A percentile compares a stretch with the other conserved stretches of the same genome.
phyloP scores from a whole-genome alignment of 163 green algal genomes.

The Chlorella variabilis region DNA sequence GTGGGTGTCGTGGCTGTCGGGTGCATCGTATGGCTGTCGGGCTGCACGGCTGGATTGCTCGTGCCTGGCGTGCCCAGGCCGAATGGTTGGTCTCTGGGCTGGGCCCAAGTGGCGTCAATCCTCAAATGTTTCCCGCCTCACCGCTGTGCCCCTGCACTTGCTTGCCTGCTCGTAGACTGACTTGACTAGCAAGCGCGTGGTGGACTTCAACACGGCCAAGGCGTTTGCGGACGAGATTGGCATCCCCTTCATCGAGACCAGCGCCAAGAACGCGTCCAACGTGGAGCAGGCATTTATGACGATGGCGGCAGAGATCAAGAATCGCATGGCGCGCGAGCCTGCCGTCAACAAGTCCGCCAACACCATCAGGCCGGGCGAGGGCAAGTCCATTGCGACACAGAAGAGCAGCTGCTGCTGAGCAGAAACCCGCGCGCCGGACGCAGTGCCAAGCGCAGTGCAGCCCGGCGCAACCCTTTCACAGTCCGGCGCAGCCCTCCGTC shows the following conservation, averaged over 20 bases:
- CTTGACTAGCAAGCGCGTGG: conserved; percentile 94
- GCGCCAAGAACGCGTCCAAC: conserved; percentile 98
- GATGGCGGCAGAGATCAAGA: conserved; percentile 99
- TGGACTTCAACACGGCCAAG: conserved; percentile 96
- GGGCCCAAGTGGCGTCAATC: too few relatives aligned
- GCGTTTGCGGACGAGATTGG: conserved; percentile 99
- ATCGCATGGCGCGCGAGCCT: conserved; percentile 85
- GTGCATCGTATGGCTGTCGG: not conserved
- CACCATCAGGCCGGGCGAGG: conserved; percentile 85
- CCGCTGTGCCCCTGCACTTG: not conserved
- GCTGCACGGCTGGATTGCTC: not conserved
- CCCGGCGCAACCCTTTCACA: too few relatives aligned
- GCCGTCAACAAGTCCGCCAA: conserved; percentile 70
- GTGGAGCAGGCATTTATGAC: conserved; percentile 99
- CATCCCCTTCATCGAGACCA: conserved; percentile 99
- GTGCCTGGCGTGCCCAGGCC: not conserved
- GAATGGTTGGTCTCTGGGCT: too few relatives aligned
- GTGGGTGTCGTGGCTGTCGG: conserved; percentile 1
- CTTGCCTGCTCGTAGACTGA: conserved; percentile 73
- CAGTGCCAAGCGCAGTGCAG: too few relatives aligned
- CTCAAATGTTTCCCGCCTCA: too few relatives aligned
- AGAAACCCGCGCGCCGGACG: not conserved
- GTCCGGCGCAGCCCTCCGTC: too few relatives aligned
- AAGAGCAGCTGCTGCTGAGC: conserved; percentile 65
- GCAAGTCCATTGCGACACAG: conserved; percentile 74